These are phyloP conservation scores for Monilinia polystroma DNA, from an alignment of 2,329 filamentous ascomycete genomes.

Conservation along the genomic window DNA sequence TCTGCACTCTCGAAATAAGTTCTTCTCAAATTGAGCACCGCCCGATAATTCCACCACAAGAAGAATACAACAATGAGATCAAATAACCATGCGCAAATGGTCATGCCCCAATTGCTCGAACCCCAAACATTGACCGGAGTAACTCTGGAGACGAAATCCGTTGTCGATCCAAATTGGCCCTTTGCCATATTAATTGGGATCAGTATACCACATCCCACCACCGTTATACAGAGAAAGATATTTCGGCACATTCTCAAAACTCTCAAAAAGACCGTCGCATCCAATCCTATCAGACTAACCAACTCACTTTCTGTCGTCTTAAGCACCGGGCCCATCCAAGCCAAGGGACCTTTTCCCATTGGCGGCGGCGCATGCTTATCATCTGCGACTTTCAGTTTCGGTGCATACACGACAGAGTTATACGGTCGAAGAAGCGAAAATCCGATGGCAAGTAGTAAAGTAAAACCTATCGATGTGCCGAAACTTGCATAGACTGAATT, in stretches of 20 bases:
- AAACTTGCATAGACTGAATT: conserved; percentile 76
- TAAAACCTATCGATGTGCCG: conserved; percentile 74
- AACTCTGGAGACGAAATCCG: conserved; percentile 54
- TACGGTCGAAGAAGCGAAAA: conserved; percentile 91
- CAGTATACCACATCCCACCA: conserved; percentile 74
- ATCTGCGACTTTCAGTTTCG: conserved; percentile 89
- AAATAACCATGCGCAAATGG: conserved; percentile 62
- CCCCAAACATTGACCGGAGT: conserved; percentile 58
- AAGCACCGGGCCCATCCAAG: conserved; percentile 80
- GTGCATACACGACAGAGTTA: conserved; percentile 90
- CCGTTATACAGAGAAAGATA: conserved; percentile 71
- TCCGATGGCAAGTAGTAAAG: conserved; percentile 67
- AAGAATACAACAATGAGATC: conserved; percentile 76
- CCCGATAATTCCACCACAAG: conserved; percentile 86
- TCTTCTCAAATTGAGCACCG: conserved; percentile 67
- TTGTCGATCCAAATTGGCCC: conserved; percentile 41
- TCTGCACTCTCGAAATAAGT: conserved; percentile 82
- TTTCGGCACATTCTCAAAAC: conserved; percentile 90
- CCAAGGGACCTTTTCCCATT: conserved; percentile 81
- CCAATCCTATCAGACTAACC: conserved; percentile 81
- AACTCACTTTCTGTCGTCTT: conserved; percentile 74
- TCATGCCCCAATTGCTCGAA: conserved; percentile 56
- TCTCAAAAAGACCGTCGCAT: conserved; percentile 86
- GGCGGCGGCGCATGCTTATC: conserved; percentile 84
- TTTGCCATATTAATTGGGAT: conserved; percentile 74